Conservation (phyloP, 2,329 filamentous ascomycete genomes). For the Diaporthe citrichinensis region DNA sequence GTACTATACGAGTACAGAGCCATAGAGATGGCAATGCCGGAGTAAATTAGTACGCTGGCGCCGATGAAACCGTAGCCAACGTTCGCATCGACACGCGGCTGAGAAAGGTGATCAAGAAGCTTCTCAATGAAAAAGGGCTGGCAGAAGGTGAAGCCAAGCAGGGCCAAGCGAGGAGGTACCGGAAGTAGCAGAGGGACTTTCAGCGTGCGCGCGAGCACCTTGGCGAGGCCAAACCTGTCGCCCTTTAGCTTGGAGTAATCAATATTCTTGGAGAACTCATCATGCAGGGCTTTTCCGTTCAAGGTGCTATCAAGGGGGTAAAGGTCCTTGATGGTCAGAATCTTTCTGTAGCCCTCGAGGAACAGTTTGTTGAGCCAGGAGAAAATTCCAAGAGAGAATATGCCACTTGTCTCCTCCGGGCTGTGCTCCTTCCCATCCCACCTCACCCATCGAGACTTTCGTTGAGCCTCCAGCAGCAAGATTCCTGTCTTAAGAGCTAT, state of each 20-base stretch:
- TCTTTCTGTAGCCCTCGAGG: constrained; percentile 49
- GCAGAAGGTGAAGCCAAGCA: constrained; percentile 58
- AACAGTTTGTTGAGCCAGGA: constrained; percentile 52
- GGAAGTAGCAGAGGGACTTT: constrained; percentile 52
- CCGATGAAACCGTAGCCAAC: constrained; percentile 53
- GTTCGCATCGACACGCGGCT: constrained; percentile 44
- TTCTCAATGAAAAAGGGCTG: constrained; percentile 60
- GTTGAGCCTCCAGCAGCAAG: constrained; percentile 54
- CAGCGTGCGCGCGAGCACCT: constrained; percentile 49
- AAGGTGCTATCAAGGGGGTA: constrained; percentile 48
- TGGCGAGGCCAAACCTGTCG: constrained; percentile 48
- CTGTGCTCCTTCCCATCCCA: constrained; percentile 58
- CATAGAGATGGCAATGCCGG: constrained; percentile 52
- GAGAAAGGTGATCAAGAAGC: constrained; percentile 52
- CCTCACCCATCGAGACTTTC: constrained; percentile 55
- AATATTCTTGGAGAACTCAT: constrained; percentile 35
- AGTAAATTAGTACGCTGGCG: constrained; percentile 50
- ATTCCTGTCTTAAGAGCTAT: constrained; percentile 51
- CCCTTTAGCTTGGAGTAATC: constrained; percentile 39
- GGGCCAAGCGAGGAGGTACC: constrained; percentile 53
- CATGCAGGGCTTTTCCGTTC: constrained; percentile 43
- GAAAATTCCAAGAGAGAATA: constrained; percentile 50
- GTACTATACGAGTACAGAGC: constrained; percentile 52
- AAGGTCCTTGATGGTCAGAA: constrained; percentile 51
- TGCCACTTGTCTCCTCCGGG: constrained; percentile 51